Evolutionary conservation across 495 filamentous ascomycete genomes (phyloP), one percentile per base, ranked within the genome.

Genomic region (Amphirosellinia nigrospora): DNA sequence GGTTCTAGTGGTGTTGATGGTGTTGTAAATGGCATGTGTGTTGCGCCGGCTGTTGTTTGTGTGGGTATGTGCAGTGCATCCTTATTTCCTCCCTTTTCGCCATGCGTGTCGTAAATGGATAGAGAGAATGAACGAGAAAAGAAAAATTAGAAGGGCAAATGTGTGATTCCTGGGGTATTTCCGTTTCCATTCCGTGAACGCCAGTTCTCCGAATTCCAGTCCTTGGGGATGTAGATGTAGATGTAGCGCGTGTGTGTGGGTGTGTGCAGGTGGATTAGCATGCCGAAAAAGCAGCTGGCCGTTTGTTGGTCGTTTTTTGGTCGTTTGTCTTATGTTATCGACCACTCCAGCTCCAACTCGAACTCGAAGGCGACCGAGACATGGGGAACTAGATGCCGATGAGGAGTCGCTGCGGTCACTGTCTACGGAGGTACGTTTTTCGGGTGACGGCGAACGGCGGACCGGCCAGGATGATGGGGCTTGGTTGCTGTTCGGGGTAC

Each of bases 341-440:
- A 53, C 69, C 34, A 59, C 70, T 67, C 73, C 75, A 77, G 68
- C 48, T 70, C 75, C 75, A 77, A 55, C 70, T 69, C 10, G 72
- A 74, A 65, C 72, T 70, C 36, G 72, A 58, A 36, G 64, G 59
- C 21, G 73, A 66, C 52, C 59, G 65, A 15, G 71, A 70, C 65
- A 58, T 64, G 5, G 70, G 26, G 5, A 32, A 15, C 55, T 21
- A 28, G 58, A 55, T 5, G 67, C 41, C n/a, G 73, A 66, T 34
- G 72, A 69, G 0, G 77, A 60, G 45, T 76, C 73, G 68, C 75
- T 74, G 66, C 81, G 77, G 68, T 83, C 80, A 63, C 77, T 79
- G 66, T 83, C 83, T 75, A 83, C 80, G 4, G 68, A 70, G 45
- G 80, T 81, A 28, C 73, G 77, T 75, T 84, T 84, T 69, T 39